Evolutionary conservation across 805 yeast species (phyloP).

Genomic region (Maudiozyma serrabonitensis): DNA sequence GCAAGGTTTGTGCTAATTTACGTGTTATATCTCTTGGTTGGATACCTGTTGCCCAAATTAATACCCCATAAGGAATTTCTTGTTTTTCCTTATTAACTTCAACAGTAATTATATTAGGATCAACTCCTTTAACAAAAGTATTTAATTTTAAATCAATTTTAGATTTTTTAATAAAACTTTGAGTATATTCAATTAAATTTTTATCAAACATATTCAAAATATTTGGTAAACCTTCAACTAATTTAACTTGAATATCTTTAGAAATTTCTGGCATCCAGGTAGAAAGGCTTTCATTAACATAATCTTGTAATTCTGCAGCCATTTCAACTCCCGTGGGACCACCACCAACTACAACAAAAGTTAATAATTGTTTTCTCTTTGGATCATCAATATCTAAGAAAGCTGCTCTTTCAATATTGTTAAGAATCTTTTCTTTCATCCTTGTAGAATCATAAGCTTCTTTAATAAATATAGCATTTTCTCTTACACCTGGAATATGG

Average conservation of each 20-base stretch:
- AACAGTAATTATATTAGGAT: constrained; percentile 59
- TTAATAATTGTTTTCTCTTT: constrained; percentile 75
- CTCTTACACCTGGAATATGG: constrained; percentile 90
- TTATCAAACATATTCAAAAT: constrained; percentile 70
- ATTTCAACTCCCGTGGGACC: constrained; percentile 98
- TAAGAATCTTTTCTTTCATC: constrained; percentile 74
- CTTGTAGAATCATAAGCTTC: constrained; percentile 82
- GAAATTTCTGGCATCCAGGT: constrained; percentile 85
- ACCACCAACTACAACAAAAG: constrained; percentile 92
- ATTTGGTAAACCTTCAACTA: constrained; percentile 86
- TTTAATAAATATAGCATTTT: constrained; percentile 80
- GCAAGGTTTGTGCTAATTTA: constrained; percentile 52
- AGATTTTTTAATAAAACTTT: constrained; percentile 57
- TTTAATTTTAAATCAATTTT: constrained; percentile 69
- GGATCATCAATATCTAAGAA: constrained; percentile 60
- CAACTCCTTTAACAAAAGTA: constrained; percentile 85
- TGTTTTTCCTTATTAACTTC: constrained; percentile 59
- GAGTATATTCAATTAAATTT: constrained; percentile 67
- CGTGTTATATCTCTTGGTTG: constrained; percentile 71
- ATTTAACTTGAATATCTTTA: constrained; percentile 69
- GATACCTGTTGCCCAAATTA: constrained; percentile 98
- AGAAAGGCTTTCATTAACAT: constrained; percentile 79
- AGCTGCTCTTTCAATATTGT: constrained; percentile 81
- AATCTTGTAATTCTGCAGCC: constrained; percentile 94
- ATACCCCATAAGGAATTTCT: constrained; percentile 79